Conservation (phyloP, 371 early-diverging fungal genomes). For the Apophysomyces elegans region DNA sequence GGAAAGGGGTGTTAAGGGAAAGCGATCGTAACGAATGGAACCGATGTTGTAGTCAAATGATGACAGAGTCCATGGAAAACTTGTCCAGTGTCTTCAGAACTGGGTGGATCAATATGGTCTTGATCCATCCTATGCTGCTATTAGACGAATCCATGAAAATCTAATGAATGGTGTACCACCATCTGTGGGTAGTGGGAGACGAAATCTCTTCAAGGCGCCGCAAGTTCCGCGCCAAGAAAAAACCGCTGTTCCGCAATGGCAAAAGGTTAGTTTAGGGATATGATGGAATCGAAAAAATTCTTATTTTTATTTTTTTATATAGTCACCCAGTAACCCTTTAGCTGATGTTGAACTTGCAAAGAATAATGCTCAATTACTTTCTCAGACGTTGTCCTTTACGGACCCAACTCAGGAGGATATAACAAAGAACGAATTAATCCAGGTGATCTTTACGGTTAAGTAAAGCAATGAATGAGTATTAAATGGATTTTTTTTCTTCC, state of each 20-base stretch:
- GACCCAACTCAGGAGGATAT: constrained; percentile 57
- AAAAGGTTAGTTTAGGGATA: background rate
- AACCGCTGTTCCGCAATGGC: background rate
- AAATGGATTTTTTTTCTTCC: background rate
- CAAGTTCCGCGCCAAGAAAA: constrained; percentile 15
- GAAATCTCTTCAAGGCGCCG: constrained; percentile 1
- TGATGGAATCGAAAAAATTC: background rate
- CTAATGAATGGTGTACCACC: constrained; percentile 28
- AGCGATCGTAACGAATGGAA: constrained; percentile 1
- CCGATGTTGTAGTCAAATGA: constrained; percentile 26
- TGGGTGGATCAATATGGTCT: constrained; percentile 37
- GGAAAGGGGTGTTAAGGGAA: constrained; percentile 6
- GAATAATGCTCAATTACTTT: constrained; percentile 52
- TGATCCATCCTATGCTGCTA: constrained; percentile 36
- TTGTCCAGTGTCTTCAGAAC: constrained; percentile 42
- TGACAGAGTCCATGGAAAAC: constrained; percentile 40
- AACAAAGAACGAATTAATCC: constrained; percentile 45
- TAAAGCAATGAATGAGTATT: no score
- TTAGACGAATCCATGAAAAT: constrained; percentile 37
- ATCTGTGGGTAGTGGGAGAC: constrained; percentile 11
- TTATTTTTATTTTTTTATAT: background rate
- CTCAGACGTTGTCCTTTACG: constrained; percentile 55
- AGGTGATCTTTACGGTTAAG: constrained; percentile 23
- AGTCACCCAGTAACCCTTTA: constrained; percentile 19
- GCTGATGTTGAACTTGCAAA: constrained; percentile 45